phyloP scores from a whole-genome alignment of 2,329 filamentous ascomycete species.

The Alternaria infectoria region DNA sequence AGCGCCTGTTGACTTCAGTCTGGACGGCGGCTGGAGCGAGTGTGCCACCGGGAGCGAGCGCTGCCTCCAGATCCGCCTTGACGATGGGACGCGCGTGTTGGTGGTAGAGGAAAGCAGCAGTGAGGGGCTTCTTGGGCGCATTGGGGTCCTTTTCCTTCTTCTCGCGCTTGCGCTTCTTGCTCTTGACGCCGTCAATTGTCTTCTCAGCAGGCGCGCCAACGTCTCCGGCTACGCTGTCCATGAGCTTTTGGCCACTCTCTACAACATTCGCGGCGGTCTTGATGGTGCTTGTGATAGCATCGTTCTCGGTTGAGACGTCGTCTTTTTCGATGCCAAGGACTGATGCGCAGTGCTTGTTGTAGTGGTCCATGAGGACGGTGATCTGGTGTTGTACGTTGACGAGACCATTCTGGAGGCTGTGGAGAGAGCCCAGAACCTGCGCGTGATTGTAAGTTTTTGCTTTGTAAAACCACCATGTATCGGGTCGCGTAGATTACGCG shows the following conservation, averaged over 20 bases:
- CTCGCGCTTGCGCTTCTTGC: slow-evolving; percentile 81
- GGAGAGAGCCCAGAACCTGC: slow-evolving; percentile 78
- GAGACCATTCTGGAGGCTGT: slow-evolving; percentile 71
- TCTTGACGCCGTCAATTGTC: slow-evolving; percentile 26
- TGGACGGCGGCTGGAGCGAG: slow-evolving; percentile 86
- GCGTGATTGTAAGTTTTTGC: slow-evolving; percentile 7
- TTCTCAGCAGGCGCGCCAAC: slow-evolving; percentile 17
- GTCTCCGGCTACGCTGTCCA: slow-evolving; percentile 28
- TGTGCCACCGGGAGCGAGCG: slow-evolving; percentile 66
- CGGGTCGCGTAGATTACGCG: slow-evolving; percentile 35
- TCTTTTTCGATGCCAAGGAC: slow-evolving; percentile 62
- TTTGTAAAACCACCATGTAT: slow-evolving; percentile 1
- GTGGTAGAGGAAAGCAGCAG: slow-evolving; percentile 95
- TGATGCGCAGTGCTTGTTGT: slow-evolving; percentile 86
- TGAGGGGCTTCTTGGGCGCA: slow-evolving; percentile 91
- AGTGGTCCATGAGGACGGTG: slow-evolving; percentile 79
- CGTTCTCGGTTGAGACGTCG: slow-evolving; percentile 52
- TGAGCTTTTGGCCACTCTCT: slow-evolving; percentile 34
- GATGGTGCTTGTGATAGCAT: slow-evolving; percentile 31
- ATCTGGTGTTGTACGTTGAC: slow-evolving; percentile 61
- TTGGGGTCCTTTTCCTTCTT: slow-evolving; percentile 80
- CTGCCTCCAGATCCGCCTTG: slow-evolving; percentile 64
- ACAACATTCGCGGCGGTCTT: slow-evolving; percentile 32
- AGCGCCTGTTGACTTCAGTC: slow-evolving; percentile 84
- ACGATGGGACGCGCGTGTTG: slow-evolving; percentile 85